Evolutionary conservation across 2,329 filamentous ascomycete species (phyloP).

Genomic region (Fonsecaea erecta): DNA sequence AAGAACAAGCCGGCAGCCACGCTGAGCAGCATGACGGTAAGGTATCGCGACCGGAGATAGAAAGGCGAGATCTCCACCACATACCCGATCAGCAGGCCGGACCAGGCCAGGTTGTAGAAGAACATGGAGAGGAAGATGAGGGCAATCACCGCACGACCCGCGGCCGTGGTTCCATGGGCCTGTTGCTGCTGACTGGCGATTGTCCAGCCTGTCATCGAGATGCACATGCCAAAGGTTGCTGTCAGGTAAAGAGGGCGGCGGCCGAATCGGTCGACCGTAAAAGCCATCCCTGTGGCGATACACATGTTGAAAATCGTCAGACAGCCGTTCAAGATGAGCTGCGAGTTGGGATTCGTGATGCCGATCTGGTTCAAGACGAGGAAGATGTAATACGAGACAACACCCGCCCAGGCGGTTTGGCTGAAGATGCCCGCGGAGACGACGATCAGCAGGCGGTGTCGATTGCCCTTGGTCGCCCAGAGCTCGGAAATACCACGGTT

Average conservation of each 20-base stretch:
- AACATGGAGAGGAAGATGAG: conserved; percentile 44
- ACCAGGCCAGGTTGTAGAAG: conserved; percentile 42
- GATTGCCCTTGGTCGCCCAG: conserved; percentile 19
- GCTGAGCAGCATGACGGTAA: conserved; percentile 34
- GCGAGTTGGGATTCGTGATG: conserved; percentile 58
- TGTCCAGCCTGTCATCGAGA: conserved; percentile 27
- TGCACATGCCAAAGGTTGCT: conserved; percentile 44
- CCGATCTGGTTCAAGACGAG: conserved; percentile 53
- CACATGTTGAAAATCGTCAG: conserved; percentile 22
- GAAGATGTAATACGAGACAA: conserved; percentile 45
- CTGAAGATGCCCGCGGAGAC: conserved; percentile 18
- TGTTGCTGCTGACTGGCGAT: conserved; percentile 11
- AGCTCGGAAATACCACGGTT: conserved; percentile 14
- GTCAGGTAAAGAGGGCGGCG: conserved; percentile 62
- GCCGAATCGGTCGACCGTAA: conserved; percentile 61
- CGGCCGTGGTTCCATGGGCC: neutral
- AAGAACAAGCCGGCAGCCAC: conserved; percentile 21
- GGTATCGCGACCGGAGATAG: conserved; percentile 44
- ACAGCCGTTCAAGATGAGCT: conserved; percentile 36
- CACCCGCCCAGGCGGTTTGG: conserved; percentile 18
- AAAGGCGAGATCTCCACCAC: conserved; percentile 44
- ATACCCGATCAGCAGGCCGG: conserved; percentile 41
- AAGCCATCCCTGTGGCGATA: conserved; percentile 42
- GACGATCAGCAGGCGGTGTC: conserved; percentile 23
- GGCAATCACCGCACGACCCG: conserved; percentile 40